Conservation (phyloP, 2,329 filamentous ascomycete genomes). For the Neonectria hederae region DNA sequence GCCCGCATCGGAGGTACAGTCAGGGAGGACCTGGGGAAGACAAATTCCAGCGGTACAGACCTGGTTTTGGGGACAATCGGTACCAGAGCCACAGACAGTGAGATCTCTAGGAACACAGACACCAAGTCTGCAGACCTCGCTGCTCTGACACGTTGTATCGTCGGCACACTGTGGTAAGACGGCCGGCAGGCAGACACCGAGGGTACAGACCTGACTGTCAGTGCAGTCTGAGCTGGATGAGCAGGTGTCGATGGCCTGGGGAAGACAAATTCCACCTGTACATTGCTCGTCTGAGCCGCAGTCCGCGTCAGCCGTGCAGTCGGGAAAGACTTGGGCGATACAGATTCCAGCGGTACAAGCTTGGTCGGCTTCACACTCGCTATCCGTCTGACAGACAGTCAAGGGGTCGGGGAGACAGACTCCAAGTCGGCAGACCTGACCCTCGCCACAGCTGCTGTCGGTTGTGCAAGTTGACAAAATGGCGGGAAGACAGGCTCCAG, state of each 20-base stretch:
- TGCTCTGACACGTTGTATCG: not conserved
- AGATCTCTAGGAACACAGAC: no score
- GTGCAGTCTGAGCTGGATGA: not conserved
- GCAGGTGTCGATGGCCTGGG: not conserved
- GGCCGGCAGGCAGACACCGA: slow-evolving; percentile 6
- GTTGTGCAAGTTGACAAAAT: slow-evolving; percentile 2
- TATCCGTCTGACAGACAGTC: not conserved
- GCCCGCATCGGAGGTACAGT: not conserved
- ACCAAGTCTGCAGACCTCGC: not conserved
- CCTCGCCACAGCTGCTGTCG: not conserved
- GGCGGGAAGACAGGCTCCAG: slow-evolving; percentile 6
- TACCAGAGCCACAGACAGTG: no score
- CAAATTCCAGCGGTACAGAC: slow-evolving; percentile 6
- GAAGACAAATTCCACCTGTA: slow-evolving; percentile 3
- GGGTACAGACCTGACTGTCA: not conserved
- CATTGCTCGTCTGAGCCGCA: slow-evolving; percentile 1
- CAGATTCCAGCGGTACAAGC: slow-evolving; percentile 11
- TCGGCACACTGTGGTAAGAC: slow-evolving; percentile 7
- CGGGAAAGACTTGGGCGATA: not conserved
- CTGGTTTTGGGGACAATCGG: no score
- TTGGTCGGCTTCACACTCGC: not conserved
- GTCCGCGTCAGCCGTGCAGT: not conserved
- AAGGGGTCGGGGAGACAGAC: slow-evolving; percentile 2
- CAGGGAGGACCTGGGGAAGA: not conserved
- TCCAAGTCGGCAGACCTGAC: not conserved